Conservation (phyloP, 257 asterid species). For the Mitragyna speciosa region DNA sequence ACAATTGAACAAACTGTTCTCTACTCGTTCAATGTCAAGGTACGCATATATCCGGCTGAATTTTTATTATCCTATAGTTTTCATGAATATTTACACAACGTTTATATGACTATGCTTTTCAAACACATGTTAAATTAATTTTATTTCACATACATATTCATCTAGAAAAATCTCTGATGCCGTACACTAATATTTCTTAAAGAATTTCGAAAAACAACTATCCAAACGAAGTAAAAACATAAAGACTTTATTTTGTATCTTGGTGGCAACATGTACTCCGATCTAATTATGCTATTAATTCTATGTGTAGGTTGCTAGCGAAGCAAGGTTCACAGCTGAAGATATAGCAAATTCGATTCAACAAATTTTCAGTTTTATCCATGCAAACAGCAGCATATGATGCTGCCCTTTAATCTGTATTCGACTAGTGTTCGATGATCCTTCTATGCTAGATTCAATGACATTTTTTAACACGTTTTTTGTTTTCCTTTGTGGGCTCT, state of each 20-base stretch:
- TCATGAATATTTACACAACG: not conserved
- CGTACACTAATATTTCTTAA: too few species aligned
- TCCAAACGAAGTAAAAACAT: too few species aligned
- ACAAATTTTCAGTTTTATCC: slow-evolving; percentile 83
- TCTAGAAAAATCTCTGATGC: too few species aligned
- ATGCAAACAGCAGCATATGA: slow-evolving; percentile 54
- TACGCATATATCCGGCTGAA: slow-evolving; percentile 12
- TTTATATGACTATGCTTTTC: too few species aligned
- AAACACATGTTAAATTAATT: too few species aligned
- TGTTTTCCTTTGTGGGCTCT: not conserved
- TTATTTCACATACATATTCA: too few species aligned
- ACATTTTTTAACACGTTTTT: not conserved
- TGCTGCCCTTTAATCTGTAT: not conserved
- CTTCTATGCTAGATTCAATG: not conserved
- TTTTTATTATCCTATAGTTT: not conserved
- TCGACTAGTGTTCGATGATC: not conserved
- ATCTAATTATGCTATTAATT: not conserved
- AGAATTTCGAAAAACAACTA: too few species aligned
- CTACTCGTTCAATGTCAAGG: slow-evolving; percentile 94
- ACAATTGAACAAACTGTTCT: slow-evolving; percentile 93
- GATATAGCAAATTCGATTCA: slow-evolving; percentile 88
- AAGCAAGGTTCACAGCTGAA: slow-evolving; percentile 71
- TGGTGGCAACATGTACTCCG: not conserved
- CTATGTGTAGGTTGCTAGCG: slow-evolving; percentile 61
- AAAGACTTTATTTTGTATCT: not conserved